Percentiles rank a stretch among this genome's conserved stretches.
Evolutionary conservation across 495 filamentous ascomycete species (phyloP).

Genomic region (Penicillium alfredii): DNA sequence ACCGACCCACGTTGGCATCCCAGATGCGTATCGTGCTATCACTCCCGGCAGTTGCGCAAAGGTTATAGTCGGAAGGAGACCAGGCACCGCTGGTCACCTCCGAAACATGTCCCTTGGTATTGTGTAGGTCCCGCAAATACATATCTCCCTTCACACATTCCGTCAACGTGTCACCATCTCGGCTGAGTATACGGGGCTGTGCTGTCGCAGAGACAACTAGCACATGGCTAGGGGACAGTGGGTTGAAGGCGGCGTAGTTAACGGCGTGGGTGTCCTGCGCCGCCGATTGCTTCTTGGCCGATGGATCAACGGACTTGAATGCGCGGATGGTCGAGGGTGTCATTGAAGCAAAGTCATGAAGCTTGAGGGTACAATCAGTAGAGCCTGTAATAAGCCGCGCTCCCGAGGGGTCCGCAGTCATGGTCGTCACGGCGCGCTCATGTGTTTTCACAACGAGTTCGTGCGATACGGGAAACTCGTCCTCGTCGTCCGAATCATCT

Average conservation of each 20-base stretch:
- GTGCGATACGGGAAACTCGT: slow-evolving; percentile 90
- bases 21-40: slow-evolving; percentile 95
- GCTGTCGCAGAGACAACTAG: slow-evolving; percentile 80
- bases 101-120: slow-evolving; percentile 92
- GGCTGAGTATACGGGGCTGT: slow-evolving; percentile 80
- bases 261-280: slow-evolving; percentile 80
- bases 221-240: slow-evolving; percentile 69
- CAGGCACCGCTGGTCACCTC: slow-evolving; percentile 83
- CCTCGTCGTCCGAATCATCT: slow-evolving; percentile 65
- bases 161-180: slow-evolving; percentile 77
- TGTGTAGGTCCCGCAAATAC: slow-evolving; percentile 93
- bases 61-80: slow-evolving; percentile 75
- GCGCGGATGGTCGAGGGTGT: slow-evolving; percentile 88
- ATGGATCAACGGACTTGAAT: slow-evolving; percentile 89
- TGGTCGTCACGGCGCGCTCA: slow-evolving; percentile 77
- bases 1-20: slow-evolving; percentile 83
- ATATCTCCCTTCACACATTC: slow-evolving; percentile 97
- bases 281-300: slow-evolving; percentile 63
- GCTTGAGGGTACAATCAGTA: slow-evolving; percentile 82
- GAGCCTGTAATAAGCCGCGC: slow-evolving; percentile 81
- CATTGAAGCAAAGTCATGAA: slow-evolving; percentile 95
- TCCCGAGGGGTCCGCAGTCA: slow-evolving; percentile 79
- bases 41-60: slow-evolving; percentile 83
- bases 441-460: slow-evolving; percentile 90
- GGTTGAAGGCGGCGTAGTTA: slow-evolving; percentile 81